A percentile compares a stretch with the other conserved stretches of the same genome.
phyloP scores from a whole-genome alignment of 805 yeast species.

The Candida silvicultrix region DNA sequence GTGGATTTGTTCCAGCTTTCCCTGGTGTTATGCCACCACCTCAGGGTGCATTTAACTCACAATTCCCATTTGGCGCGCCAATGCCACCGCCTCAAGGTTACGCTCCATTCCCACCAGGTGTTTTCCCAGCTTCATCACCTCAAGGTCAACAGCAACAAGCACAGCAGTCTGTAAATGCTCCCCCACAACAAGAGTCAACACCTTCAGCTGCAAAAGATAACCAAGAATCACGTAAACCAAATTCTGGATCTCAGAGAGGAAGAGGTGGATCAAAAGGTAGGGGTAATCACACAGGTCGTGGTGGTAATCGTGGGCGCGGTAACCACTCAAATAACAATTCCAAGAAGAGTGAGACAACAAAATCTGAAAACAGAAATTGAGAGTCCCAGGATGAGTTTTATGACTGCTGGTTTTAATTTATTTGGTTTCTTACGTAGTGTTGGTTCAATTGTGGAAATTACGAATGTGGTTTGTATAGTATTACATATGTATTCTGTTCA shows the following conservation, averaged over 20 bases:
- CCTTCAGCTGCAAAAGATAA: conserved; percentile 3
- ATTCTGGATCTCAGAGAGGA: conserved; percentile 6
- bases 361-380: not conserved
- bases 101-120: not conserved
- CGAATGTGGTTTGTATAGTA: not conserved
- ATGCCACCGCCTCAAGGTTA: conserved; percentile 8
- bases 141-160: conserved; percentile 2
- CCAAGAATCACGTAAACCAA: not conserved
- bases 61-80: conserved; percentile 10
- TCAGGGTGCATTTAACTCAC: not conserved
- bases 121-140: not conserved
- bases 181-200: conserved; percentile 2
- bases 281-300: conserved; percentile 12
- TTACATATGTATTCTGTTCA: not conserved
- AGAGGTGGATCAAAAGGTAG: conserved; percentile 18
- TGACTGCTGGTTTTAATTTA: no score
- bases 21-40: conserved; percentile 10
- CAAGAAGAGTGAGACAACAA: not conserved
- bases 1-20: conserved; percentile 18
- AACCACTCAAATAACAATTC: not conserved
- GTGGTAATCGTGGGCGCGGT: conserved; percentile 4
- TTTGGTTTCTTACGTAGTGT: not conserved
- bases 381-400: not conserved
- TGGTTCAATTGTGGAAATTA: not conserved
- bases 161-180: no score